Base-by-base conservation (phyloP, 495 filamentous ascomycete species). In the Alectoria sarmentosa region DNA sequence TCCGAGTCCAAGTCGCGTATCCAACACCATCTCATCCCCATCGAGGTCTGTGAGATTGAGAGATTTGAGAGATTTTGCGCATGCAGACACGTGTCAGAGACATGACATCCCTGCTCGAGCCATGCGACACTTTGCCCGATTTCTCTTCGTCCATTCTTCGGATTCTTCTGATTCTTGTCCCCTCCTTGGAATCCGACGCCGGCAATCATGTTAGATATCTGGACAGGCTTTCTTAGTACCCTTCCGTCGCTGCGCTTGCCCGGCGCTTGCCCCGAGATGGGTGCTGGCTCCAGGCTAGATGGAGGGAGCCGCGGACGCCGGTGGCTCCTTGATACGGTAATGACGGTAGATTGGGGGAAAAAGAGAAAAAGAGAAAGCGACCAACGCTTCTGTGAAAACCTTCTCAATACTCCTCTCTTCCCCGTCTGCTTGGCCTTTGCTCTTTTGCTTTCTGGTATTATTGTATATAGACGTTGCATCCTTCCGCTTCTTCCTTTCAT, bases 81-180 rank as follows among this genome's bases (percentile, higher is more conserved):
- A 34, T 55, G 30, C 52, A 34, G 23, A 34, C n/a, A n/a, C n/a
- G n/a, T n/a, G n/a, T 5, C 19, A 30, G 14, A 28, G 5, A 32
- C 30, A 55, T 55, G 14, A 6, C 30, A 55, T 55, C 52, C 52
- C 30, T 55, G 52, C 52, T 15, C 28, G 34, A 34, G 52, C 56
- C 62, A 64, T 59, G 62, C 62, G 62, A 64, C 54, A 21, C 39
- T 48, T 59, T 58, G 55, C 39, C 48, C 32, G 62, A 59, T 52
- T 34, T 55, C 38, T 39, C 41, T 36, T 46, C 56, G 54, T 44
- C 38, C 7, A 19, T 55, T 64, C 34, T 58, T 52, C 36, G n/a
- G n/a, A 56, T 39, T 39, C 38, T 5, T 5, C 4, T 15, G 17
- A 21, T n/a, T 8, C 21, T 23, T 23, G 17, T 19, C 23, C 23